Evolutionary conservation across 495 filamentous ascomycete genomes (phyloP).

Genomic region (Aspergillus mulundensis): DNA sequence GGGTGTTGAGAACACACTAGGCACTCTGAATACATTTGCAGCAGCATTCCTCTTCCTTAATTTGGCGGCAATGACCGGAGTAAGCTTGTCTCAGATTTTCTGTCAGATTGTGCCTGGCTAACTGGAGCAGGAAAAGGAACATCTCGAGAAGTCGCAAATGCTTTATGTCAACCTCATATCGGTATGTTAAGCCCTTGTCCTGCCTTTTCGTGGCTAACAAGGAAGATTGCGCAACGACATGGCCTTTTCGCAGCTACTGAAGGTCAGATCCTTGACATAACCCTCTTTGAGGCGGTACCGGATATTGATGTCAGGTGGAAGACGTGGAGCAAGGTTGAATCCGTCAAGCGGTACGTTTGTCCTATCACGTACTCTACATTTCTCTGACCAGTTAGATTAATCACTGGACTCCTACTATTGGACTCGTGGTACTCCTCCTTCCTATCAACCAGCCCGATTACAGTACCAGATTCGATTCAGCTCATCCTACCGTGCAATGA

Average conservation of each 20-base stretch:
- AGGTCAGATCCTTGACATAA: constrained; percentile 43
- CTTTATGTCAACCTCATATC: constrained; percentile 50
- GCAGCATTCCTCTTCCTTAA: constrained; percentile 46
- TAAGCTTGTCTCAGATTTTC: constrained; percentile 19
- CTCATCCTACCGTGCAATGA: constrained; percentile 46
- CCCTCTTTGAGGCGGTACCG: constrained; percentile 41
- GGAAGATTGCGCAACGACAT: constrained; percentile 47
- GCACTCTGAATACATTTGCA: constrained; percentile 43
- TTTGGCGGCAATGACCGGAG: constrained; percentile 47
- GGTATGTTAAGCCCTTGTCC: constrained; percentile 25
- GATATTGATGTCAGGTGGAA: constrained; percentile 51
- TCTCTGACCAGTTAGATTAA: constrained; percentile 30
- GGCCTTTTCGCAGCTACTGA: constrained; percentile 47
- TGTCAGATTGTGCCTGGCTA: constrained; percentile 3
- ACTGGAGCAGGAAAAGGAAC: constrained; percentile 36
- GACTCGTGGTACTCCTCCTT: constrained; percentile 51
- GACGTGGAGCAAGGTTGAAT: constrained; percentile 51
- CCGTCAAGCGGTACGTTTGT: constrained; percentile 40
- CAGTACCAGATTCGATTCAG: constrained; percentile 45
- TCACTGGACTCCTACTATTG: constrained; percentile 45
- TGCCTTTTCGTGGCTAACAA: neutral
- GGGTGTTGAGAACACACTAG: constrained; percentile 32
- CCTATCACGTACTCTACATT: neutral
- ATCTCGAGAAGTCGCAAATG: constrained; percentile 46
- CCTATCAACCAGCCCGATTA: constrained; percentile 45